phyloP scores from a whole-genome alignment of 129 eudicot genomes.

The Flaveria bidentis region DNA sequence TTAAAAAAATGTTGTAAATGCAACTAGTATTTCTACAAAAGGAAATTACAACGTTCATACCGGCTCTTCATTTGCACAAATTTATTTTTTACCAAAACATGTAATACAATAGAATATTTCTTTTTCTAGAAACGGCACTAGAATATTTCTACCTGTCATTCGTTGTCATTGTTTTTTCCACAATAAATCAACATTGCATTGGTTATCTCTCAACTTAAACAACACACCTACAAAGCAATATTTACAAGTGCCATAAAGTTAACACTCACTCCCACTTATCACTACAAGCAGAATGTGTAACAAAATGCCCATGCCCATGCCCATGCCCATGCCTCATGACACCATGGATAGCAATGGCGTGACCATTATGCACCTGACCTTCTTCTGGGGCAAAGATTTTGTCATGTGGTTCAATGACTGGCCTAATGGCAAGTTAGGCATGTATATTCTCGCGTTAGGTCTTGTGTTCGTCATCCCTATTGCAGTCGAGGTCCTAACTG shows the following conservation, averaged over 20 bases:
- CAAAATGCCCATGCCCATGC: conserved; percentile 29
- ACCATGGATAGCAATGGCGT: conserved; percentile 37
- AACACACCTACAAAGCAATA: conserved; percentile 15
- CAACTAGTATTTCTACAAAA: too few species aligned
- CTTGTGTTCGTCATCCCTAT: conserved; percentile 46
- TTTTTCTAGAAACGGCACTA: too few species aligned
- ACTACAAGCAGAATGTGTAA: conserved; percentile 23
- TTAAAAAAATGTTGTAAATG: too few species aligned
- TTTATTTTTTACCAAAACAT: too few species aligned
- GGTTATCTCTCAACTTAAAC: conserved; percentile 20
- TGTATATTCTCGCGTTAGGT: conserved; percentile 54
- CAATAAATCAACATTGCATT: conserved; percentile 21
- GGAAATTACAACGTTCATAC: too few species aligned
- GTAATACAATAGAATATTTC: too few species aligned
- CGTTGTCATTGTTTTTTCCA: conserved; percentile 24
- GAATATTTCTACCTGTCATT: neutral
- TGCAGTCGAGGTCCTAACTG: conserved; percentile 40
- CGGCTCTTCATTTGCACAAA: too few species aligned
- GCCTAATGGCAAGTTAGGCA: conserved; percentile 54
- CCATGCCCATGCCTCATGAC: conserved; percentile 37
- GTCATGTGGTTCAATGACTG: conserved; percentile 48
- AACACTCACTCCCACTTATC: conserved; percentile 13
- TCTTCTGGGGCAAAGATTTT: conserved; percentile 64
- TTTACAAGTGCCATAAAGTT: neutral
- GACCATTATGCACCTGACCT: conserved; percentile 64